Percentiles rank a stretch among this genome's conserved stretches.
phyloP scores from a whole-genome alignment of 2,329 filamentous ascomycete species.

The Penicillium sp. region DNA sequence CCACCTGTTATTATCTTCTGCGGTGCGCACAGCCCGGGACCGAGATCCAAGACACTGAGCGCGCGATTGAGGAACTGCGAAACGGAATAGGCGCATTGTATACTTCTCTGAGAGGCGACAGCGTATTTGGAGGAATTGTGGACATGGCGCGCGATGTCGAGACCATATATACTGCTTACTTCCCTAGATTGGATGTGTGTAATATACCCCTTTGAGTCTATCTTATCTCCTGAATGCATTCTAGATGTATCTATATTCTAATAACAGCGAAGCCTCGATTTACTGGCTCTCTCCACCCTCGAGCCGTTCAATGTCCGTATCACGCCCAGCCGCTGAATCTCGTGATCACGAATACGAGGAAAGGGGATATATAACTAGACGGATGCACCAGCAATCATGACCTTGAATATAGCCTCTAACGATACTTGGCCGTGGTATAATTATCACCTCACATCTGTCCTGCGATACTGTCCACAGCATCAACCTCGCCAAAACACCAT shows the following conservation, averaged over 20 bases:
- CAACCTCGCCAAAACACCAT: no score
- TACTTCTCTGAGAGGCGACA: slow-evolving; percentile 23
- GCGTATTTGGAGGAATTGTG: slow-evolving; percentile 30
- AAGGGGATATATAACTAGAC: neutral
- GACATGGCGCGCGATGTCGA: slow-evolving; percentile 32
- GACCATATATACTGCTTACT: slow-evolving; percentile 20
- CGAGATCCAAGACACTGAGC: slow-evolving; percentile 29
- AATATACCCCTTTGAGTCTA: neutral
- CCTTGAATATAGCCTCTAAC: no score
- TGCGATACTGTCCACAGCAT: no score
- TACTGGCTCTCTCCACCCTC: no score
- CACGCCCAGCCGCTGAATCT: neutral
- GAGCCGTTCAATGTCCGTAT: no score
- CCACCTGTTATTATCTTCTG: slow-evolving; percentile 28
- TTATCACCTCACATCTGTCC: no score
- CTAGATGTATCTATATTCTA: no score
- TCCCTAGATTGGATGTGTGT: neutral
- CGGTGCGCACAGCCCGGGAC: slow-evolving; percentile 24
- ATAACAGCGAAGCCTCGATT: no score
- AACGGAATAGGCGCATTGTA: slow-evolving; percentile 26
- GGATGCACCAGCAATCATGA: no score
- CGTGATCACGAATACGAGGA: neutral
- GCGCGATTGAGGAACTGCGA: slow-evolving; percentile 30
- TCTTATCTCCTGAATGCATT: no score
- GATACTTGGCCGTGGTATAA: no score